Evolutionary conservation across 176 grass and related monocot species (phyloP).

Genomic region (Thinopyrum elongatum): DNA sequence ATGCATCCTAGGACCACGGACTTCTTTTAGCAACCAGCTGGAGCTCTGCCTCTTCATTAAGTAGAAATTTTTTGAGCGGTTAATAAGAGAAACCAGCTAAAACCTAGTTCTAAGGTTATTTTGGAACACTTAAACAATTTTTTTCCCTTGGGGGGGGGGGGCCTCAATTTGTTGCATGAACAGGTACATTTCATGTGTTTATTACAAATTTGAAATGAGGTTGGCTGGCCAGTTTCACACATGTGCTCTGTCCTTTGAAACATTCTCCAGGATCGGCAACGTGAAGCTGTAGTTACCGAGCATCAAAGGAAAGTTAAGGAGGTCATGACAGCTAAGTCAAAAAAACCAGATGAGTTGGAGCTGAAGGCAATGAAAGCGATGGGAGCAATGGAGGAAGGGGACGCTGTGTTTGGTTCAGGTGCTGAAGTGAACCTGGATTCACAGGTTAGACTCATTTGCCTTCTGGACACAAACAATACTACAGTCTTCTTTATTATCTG

Average conservation of each 20-base stretch:
- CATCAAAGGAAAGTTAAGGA: constrained; percentile 82
- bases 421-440: constrained; percentile 95
- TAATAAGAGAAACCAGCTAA: neutral
- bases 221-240: neutral
- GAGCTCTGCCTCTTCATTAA: neutral
- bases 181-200: constrained; percentile 11
- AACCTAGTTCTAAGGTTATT: neutral
- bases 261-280: constrained; percentile 66
- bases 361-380: constrained; percentile 91
- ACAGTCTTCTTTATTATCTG: neutral
- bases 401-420: constrained; percentile 76
- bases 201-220: constrained; percentile 16
- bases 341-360: constrained; percentile 77
- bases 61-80: neutral
- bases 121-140: neutral
- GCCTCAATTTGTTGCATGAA: neutral
- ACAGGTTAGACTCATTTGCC: constrained; percentile 52
- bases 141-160: neutral
- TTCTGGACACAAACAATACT: neutral
- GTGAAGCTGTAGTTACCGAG: constrained; percentile 77
- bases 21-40: neutral
- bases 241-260: constrained; percentile 20
- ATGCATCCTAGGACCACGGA: neutral
- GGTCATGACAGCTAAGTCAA: constrained; percentile 56
- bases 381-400: constrained; percentile 98